Base-by-base conservation (phyloP, 495 filamentous ascomycete species). In the Aspergillus carlsbadensis region DNA sequence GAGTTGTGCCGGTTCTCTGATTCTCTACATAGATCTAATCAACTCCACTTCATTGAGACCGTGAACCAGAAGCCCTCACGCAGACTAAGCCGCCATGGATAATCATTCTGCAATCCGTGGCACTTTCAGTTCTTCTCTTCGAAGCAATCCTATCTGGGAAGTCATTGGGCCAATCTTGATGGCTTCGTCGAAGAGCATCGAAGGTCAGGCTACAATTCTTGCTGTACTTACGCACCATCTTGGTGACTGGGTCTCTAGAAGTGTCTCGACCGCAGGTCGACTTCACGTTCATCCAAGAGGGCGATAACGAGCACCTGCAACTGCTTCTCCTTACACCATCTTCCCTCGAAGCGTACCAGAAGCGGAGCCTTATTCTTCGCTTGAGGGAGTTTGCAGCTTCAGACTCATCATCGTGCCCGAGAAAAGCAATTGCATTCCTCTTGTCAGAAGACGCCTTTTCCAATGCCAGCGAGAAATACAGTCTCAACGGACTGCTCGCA, bases 111-210 rank as follows among this genome's bases (percentile, higher is more conserved):
- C 11, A 50, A 22, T 54, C 44, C 57, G 31, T n/a, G 57, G 53
- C 2, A 77, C 82, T 63, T 79, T 87, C 65, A 84, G 78, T 67
- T 74, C 76, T 8, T 77, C 78, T 21, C 72, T 89, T 35, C 78
- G 84, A 26, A 71, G 72, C 44, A 76, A 79, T 34, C 61, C 68
- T 4, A 72, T 77, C 21, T 87, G 83, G 82, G 68, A 66, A 10
- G 61, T 73, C 11, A 58, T 82, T 8, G 66, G 73, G 2, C 64
- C 78, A 2, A 57, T 68, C 20, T 71, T 89, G 40, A 63, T 72
- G 24, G 52, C 67, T 10, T 59, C 64, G 13, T 20, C 45, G 10
- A 57, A 65, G 40, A 69, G 41, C 52, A 80, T 84, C 64, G 74
- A 77, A 73, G 84, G 86, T 66, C 29, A 36, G 26, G 50, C 31